Evolutionary conservation across 148 eudicot species (phyloP), one percentile per base, ranked within the genome.

Genomic region (Gaultheria prostrata): DNA sequence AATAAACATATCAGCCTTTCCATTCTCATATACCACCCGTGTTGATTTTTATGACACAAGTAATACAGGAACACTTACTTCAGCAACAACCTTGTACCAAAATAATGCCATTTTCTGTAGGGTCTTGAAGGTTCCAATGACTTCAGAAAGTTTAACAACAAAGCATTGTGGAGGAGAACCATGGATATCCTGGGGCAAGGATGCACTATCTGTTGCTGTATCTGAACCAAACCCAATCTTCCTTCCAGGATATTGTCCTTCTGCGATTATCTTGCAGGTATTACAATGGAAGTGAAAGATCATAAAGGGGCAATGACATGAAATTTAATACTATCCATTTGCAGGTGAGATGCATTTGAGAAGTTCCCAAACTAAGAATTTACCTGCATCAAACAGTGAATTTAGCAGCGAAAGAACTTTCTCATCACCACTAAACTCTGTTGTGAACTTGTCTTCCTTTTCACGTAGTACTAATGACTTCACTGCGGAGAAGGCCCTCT

Each of bases 211-310:
- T 73, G 90, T 69, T 51, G 82, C 88, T 65, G 80, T 90, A 75
- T 90, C 98, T 48, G 78, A 78, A 53, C 72, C 84, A 85, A 90
- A 88, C 82, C 87, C 85, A 20, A 89, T 88, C 90, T 92, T 91
- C 84, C 91, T 88, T 72, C 88, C 86, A n/a, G 91, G 85, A 89
- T 87, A 73, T 85, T 93, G 95, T 86, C 97, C 94, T 87, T 92
- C 98, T 96, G 97, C 89, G 89, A 93, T 89, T 90, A 88, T 92
- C 94, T 94, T 94, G 91, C 89, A 91, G 86, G 91, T 87, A 90
- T 94, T 91, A 91, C 92, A 89, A 87, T 76, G 89, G 84, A 91
- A 90, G 92, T 88, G 81, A 90, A 91, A 90, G 89, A 94, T 87
- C 89, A 89, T 87, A 84, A 88, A 78, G 84, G 82, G 80, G 76